phyloP scores from a whole-genome alignment of 2,329 filamentous ascomycete genomes.

The Lasiodiplodia citricola region DNA sequence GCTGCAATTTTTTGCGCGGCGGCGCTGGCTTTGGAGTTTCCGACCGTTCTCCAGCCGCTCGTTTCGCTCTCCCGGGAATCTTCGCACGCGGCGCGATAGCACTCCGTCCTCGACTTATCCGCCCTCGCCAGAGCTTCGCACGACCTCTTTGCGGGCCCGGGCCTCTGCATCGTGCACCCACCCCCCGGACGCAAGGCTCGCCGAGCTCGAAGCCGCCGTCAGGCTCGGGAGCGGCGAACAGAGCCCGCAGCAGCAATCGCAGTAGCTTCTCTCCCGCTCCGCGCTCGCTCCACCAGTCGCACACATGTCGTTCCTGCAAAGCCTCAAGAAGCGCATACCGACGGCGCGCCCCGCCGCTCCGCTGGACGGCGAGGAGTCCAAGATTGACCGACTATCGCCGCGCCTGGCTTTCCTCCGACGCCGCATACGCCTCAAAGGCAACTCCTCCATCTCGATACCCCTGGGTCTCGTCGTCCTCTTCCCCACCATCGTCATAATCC shows the following conservation, averaged over 20 bases:
- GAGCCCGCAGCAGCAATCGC: conserved; percentile 24
- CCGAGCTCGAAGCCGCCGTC: conserved; percentile 11
- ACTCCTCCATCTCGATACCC: conserved; percentile 90
- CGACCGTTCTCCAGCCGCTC: conserved; percentile 18
- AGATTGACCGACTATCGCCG: conserved; percentile 51
- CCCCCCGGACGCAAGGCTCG: neutral
- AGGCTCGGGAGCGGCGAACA: conserved; percentile 30
- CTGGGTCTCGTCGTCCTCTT: conserved; percentile 92
- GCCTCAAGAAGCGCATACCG: conserved; percentile 53
- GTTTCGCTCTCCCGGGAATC: conserved; percentile 21
- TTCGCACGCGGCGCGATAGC: conserved; percentile 15
- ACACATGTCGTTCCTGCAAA: conserved; percentile 50
- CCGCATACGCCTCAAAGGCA: conserved; percentile 86
- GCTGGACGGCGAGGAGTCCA: conserved; percentile 50
- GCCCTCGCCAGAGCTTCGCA: neutral
- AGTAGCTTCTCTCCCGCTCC: conserved; percentile 17
- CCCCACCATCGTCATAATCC: conserved; percentile 85
- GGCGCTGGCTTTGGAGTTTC: conserved; percentile 1
- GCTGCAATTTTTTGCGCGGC: neutral
- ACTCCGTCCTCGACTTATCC: neutral
- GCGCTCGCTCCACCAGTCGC: conserved; percentile 27
- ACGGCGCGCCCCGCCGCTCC: conserved; percentile 48
- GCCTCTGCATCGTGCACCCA: conserved; percentile 2
- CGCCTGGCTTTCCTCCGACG: conserved; percentile 81
- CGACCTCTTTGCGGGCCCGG: neutral